Conservation (phyloP, 108 stramenopile species). For the Nitzschia putrida region DNA sequence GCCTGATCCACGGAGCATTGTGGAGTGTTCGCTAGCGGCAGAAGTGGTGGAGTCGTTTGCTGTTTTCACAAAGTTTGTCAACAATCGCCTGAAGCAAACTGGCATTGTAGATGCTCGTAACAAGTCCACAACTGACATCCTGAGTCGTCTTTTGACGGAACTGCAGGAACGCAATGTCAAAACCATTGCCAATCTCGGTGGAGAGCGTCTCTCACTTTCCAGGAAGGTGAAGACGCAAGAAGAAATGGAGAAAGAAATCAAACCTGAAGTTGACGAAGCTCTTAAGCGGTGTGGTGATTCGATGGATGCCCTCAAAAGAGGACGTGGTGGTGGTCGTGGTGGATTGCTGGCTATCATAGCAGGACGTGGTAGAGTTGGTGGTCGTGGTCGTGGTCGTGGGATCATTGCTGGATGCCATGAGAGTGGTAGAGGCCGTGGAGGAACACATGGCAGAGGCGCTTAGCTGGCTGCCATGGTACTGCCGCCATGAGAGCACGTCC, state of each 20-base stretch:
- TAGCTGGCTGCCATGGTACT: conserved; percentile 39
- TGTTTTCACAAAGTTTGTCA: conserved; percentile 41
- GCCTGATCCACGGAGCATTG: conserved; percentile 45
- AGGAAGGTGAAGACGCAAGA: conserved; percentile 41
- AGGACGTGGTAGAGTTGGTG: conserved; percentile 25
- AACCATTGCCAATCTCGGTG: conserved; percentile 35
- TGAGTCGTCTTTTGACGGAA: conserved; percentile 37
- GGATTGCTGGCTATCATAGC: conserved; percentile 34
- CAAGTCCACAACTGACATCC: conserved; percentile 46
- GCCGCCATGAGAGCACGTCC: too few species aligned
- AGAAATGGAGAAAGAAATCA: conserved; percentile 42
- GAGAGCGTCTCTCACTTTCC: conserved; percentile 33
- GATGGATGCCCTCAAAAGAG: conserved; percentile 8
- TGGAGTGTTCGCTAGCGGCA: conserved; percentile 46
- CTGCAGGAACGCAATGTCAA: conserved; percentile 45
- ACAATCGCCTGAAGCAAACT: conserved; percentile 38
- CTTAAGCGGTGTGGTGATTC: conserved; percentile 5
- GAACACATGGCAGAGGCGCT: conserved; percentile 30
- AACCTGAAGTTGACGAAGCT: conserved; percentile 35
- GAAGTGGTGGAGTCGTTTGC: conserved; percentile 41
- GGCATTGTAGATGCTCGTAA: conserved; percentile 42
- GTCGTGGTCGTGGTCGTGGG: conserved; percentile 35
- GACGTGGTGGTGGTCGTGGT: conserved; percentile 39
- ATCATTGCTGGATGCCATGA: conserved; percentile 34
- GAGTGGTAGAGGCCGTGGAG: conserved; percentile 23